A percentile compares a stretch with the other conserved stretches of the same genome.
Evolutionary conservation across 1,284 basidiomycete species (phyloP).

Genomic region (Apiotrichum mycotoxinovorans): DNA sequence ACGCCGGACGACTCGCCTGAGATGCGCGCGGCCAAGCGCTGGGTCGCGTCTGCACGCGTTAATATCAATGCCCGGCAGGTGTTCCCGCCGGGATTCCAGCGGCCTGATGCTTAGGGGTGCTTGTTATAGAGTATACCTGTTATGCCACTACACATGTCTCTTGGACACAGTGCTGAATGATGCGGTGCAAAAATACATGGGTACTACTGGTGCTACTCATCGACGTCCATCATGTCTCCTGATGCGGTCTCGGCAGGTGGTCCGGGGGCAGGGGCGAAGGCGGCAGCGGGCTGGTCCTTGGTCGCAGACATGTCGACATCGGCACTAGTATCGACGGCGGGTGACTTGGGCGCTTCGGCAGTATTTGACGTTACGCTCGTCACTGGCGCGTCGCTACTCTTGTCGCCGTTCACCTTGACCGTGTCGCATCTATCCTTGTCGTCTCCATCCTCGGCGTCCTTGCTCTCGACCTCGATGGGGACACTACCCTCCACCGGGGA

Average conservation of each 20-base stretch:
- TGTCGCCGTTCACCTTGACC: slow-evolving; percentile 50
- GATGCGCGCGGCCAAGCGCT: slow-evolving; percentile 59
- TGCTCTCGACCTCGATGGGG: too few species aligned
- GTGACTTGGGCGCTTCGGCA: background rate
- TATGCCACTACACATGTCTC: too few species aligned
- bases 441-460: background rate
- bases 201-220: background rate
- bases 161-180: too few species aligned
- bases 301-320: background rate
- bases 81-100: slow-evolving; percentile 45
- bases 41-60: slow-evolving; percentile 53
- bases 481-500: too few species aligned
- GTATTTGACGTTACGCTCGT: background rate
- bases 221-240: background rate
- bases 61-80: slow-evolving; percentile 87
- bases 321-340: background rate
- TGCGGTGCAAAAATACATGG: background rate
- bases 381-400: background rate
- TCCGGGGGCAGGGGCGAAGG: background rate
- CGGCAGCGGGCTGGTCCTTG: background rate
- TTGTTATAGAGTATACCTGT: background rate
- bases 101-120: background rate
- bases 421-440: slow-evolving; percentile 60
- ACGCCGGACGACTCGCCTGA: slow-evolving; percentile 26
- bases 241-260: background rate